These are phyloP conservation scores for Penicillium diatomitis DNA, from an alignment of 495 filamentous ascomycete species.

Conservation along the genomic window DNA sequence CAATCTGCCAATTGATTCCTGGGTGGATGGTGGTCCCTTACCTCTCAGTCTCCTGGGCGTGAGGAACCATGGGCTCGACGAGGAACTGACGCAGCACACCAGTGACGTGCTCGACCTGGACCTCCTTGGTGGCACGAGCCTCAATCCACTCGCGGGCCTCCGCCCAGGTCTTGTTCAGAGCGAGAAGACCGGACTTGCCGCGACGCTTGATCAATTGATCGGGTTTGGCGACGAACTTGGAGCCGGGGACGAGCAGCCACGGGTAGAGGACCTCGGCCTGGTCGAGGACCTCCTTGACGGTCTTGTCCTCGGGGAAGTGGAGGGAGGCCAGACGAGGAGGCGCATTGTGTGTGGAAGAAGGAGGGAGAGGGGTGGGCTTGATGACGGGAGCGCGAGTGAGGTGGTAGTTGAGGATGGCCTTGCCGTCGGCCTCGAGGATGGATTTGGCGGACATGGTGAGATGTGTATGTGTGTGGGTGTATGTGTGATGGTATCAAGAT, in stretches of 20 bases:
- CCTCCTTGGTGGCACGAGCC: conserved; percentile 78
- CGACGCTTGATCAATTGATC: conserved; percentile 99
- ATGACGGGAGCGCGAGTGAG: conserved; percentile 96
- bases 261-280: conserved; percentile 93
- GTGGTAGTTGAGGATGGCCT: conserved; percentile 99
- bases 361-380: conserved; percentile 90
- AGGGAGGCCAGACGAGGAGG: conserved; percentile 84
- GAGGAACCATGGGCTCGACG: conserved; percentile 96
- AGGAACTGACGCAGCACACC: conserved; percentile 90
- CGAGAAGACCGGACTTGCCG: conserved; percentile 95
- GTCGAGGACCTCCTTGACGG: conserved; percentile 78
- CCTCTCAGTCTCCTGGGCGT: conserved; percentile 80
- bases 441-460: conserved; percentile 92
- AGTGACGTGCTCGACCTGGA: conserved; percentile 85
- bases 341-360: conserved; percentile 80
- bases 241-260: conserved; percentile 71
- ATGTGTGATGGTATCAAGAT: neutral
- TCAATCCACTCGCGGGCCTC: conserved; percentile 91
- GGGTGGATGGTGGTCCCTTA: neutral
- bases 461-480: conserved; percentile 6
- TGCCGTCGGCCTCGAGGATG: conserved; percentile 98
- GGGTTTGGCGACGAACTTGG: conserved; percentile 97
- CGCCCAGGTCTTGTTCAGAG: conserved; percentile 94
- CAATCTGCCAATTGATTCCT: neutral
- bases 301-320: conserved; percentile 82